Conservation (phyloP, 768 basidiomycete species). For the Mycena galericulata region DNA sequence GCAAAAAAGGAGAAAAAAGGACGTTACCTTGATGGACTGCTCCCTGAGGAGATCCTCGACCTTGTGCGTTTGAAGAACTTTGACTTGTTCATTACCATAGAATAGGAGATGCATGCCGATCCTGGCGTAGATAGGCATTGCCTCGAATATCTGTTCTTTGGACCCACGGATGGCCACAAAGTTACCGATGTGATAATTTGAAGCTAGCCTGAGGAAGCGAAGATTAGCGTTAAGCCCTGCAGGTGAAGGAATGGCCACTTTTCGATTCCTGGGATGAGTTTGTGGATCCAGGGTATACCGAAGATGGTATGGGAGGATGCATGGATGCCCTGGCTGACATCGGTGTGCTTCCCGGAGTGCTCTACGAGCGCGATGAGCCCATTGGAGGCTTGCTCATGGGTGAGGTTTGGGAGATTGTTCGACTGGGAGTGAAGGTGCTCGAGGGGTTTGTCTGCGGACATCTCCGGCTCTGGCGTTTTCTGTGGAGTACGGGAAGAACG, state of each 20-base stretch:
- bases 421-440: no score
- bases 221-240: not conserved
- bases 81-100: constrained; percentile 63
- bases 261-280: constrained; percentile 59
- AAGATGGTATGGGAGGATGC: constrained; percentile 44
- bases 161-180: constrained; percentile 63
- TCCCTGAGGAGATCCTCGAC: constrained; percentile 65
- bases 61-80: constrained; percentile 58
- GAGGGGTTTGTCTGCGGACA: no score
- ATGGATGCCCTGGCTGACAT: constrained; percentile 49
- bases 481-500: no score
- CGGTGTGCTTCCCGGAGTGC: constrained; percentile 52
- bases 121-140: constrained; percentile 79
- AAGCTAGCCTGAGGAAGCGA: constrained; percentile 50
- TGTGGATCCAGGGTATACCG: constrained; percentile 55
- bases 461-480: no score
- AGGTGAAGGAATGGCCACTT: constrained; percentile 30
- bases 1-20: not conserved
- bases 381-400: constrained; percentile 24
- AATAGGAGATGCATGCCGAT: constrained; percentile 86
- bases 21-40: constrained; percentile 63
- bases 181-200: constrained; percentile 68
- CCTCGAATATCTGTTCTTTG: constrained; percentile 71
- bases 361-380: constrained; percentile 38
- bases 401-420: no score